Conservation (phyloP, 2,329 filamentous ascomycete genomes). For the Penicillium thymicola region DNA sequence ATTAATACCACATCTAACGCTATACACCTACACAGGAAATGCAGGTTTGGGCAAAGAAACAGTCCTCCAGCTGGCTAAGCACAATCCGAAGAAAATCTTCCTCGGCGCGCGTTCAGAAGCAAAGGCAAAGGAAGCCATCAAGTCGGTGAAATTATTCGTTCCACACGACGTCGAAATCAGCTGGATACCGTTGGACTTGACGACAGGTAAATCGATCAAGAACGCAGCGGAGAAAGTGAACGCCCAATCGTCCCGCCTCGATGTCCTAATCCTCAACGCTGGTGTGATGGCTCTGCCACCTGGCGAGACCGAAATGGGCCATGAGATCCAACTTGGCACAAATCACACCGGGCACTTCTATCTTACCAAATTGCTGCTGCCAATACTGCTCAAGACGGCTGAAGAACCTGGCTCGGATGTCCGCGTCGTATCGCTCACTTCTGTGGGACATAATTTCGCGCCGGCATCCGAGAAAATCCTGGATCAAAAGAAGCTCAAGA, state of each 20-base stretch:
- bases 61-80: constrained; percentile 41
- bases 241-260: constrained; percentile 23
- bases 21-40: constrained; percentile 31
- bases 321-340: constrained; percentile 41
- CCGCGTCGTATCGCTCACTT: constrained; percentile 30
- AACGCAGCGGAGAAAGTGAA: constrained; percentile 36
- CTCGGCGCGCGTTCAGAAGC: constrained; percentile 34
- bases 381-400: constrained; percentile 28
- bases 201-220: constrained; percentile 43
- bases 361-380: constrained; percentile 35
- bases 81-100: constrained; percentile 40
- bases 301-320: constrained; percentile 33
- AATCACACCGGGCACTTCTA: constrained; percentile 41
- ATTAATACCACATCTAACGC: not conserved
- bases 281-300: constrained; percentile 42
- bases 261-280: constrained; percentile 42
- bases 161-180: constrained; percentile 18
- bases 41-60: constrained; percentile 49
- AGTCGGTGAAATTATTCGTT: constrained; percentile 14
- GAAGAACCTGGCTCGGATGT: constrained; percentile 25
- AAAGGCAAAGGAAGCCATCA: constrained; percentile 24
- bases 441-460: constrained; percentile 27
- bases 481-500: constrained; percentile 29
- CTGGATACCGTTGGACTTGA: constrained; percentile 40
- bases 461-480: constrained; percentile 29